Base-by-base conservation (phyloP, 2,329 filamentous ascomycete species). In the Monilinia laxa region DNA sequence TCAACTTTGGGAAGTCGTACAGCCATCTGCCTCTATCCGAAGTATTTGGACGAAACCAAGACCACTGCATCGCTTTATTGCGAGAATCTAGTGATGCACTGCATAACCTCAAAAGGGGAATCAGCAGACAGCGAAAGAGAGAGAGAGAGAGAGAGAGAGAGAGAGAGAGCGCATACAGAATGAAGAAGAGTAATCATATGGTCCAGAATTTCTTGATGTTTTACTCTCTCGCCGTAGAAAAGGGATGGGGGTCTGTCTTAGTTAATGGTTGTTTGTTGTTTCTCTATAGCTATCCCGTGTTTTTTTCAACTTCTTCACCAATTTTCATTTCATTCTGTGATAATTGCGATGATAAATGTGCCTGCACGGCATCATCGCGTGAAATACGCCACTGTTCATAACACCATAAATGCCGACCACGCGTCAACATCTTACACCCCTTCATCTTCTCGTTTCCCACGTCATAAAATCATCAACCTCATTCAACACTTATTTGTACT, bases 1-100 rank as follows among this genome's bases (percentile, higher is more conserved):
- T 35, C 20, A n/a, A 10, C 11, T 18, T 12, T 6, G 28, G 16
- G 28, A 38, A 12, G 45, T 23, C n/a, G 28, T 20, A 40, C 58
- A 6, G 49, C 9, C 11, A 51, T 35, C 57, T 49, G 45, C 38
- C 28, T 25, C 28, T 38, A 60, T 60, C 58, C 45, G 58, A 60
- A 16, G 28, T 51, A 23, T 51, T 60, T 31, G 57, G 28, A 35
- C 40, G 42, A 59, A 1, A 23, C 23, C 12, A 16, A 49, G 42
- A 14, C 16, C 57, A 59, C 28, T 51, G n/a, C 45, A 51, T 51
- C 28, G 9, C 11, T 25, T 38, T 23, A 60, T 38, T 38, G 28
- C 4, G 4, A 18, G 5, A 51, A 38, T 7, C 20, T 10, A 51
- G 35, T 38, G n/a, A 7, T 38, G 20, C 12, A 38, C 58, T 7